Percentiles rank a stretch among this genome's conserved stretches.
phyloP scores from a whole-genome alignment of 2,329 filamentous ascomycete genomes.

The Penicillium crustosum region DNA sequence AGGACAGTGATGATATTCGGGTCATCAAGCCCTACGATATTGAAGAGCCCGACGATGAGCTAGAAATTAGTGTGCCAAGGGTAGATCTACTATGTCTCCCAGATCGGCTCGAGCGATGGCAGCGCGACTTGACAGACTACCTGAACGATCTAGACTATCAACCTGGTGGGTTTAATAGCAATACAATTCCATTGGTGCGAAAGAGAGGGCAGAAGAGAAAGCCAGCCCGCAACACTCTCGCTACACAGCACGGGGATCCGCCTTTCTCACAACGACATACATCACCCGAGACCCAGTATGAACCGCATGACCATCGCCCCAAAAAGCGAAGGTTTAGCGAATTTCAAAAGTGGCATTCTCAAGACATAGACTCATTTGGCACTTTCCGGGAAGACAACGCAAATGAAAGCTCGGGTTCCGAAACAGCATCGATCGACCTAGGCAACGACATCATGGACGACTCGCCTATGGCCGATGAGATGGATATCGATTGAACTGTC shows the following conservation, averaged over 20 bases:
- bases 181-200: constrained; percentile 2
- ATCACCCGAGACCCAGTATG: constrained; percentile 14
- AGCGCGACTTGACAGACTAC: constrained; percentile 36
- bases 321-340: constrained; percentile 31
- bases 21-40: constrained; percentile 42
- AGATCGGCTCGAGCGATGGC: constrained; percentile 31
- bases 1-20: constrained; percentile 25
- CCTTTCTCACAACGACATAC: constrained; percentile 5
- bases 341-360: constrained; percentile 14
- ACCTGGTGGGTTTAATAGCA: constrained; percentile 23
- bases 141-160: constrained; percentile 35
- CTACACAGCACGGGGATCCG: constrained; percentile 4
- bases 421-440: constrained; percentile 22
- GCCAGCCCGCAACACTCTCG: constrained; percentile 21
- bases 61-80: constrained; percentile 1
- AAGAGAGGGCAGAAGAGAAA: constrained; percentile 40
- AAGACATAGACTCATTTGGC: constrained; percentile 11
- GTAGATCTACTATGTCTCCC: constrained; percentile 20
- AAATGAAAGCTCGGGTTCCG: constrained; percentile 24
- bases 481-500: constrained; percentile 37
- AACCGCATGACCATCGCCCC: constrained; percentile 17
- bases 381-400: constrained; percentile 19
- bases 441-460: constrained; percentile 17
- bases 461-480: constrained; percentile 26
- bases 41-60: constrained; percentile 38